A percentile compares a stretch with the other conserved stretches of the same genome.
phyloP scores from a whole-genome alignment of 139 green algal genomes.

The Yamagishiella unicocca region DNA sequence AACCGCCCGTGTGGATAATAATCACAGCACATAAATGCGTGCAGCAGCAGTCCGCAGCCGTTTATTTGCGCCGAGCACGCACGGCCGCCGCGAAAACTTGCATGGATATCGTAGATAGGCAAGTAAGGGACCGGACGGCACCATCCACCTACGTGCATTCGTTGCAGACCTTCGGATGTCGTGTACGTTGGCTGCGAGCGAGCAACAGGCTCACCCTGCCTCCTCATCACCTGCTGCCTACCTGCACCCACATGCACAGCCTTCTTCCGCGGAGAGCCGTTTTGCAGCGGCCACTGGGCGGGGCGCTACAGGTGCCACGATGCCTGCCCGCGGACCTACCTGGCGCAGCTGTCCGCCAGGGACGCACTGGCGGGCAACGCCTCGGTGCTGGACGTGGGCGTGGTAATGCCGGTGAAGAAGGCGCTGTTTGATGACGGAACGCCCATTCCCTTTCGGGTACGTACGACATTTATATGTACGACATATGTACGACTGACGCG shows the following conservation, averaged over 20 bases:
- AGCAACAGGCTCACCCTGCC: background rate
- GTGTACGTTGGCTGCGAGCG: too few species aligned
- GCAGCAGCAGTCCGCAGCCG: too few species aligned
- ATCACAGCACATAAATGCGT: too few species aligned
- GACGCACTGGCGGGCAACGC: background rate
- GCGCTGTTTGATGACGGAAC: background rate
- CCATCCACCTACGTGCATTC: too few species aligned
- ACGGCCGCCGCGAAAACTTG: too few species aligned
- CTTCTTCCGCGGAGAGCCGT: constrained; percentile 23
- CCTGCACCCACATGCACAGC: background rate
- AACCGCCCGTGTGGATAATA: too few species aligned
- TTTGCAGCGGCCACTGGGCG: constrained; percentile 22
- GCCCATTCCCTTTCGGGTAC: background rate
- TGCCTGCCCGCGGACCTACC: background rate
- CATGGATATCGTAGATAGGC: too few species aligned
- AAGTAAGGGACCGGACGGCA: too few species aligned
- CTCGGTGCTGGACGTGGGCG: constrained; percentile 3
- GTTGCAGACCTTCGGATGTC: too few species aligned
- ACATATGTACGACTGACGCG: too few species aligned
- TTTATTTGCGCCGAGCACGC: too few species aligned
- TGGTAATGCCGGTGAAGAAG: background rate
- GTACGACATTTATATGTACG: too few species aligned
- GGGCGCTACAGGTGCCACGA: background rate
- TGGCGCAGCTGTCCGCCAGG: background rate
- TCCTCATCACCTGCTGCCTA: background rate